A percentile compares a stretch with the other conserved stretches of the same genome.
These are phyloP conservation scores for Exidia glandulosa DNA, from an alignment of 768 basidiomycete species.

Conservation along the genomic window DNA sequence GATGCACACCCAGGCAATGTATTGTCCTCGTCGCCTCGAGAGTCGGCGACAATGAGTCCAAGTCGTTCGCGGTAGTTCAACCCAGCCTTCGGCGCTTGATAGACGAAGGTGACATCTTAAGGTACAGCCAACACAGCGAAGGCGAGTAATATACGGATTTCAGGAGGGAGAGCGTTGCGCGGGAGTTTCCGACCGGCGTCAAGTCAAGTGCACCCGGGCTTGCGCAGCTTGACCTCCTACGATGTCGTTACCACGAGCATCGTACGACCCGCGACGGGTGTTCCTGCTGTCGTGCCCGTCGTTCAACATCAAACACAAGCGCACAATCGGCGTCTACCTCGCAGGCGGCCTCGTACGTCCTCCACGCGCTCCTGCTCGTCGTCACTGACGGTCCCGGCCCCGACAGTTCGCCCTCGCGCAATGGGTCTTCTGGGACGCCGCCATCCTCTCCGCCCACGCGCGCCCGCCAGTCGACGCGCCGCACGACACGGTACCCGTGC, in stretches of 20 bases:
- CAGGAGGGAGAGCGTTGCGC: too few species aligned
- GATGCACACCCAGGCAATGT: too few species aligned
- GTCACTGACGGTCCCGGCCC: neutral
- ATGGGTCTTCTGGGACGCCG: slow-evolving; percentile 92
- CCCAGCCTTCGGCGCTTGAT: too few species aligned
- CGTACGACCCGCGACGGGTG: slow-evolving; percentile 81
- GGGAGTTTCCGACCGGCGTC: too few species aligned
- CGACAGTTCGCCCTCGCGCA: slow-evolving; percentile 87
- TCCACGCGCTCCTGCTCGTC: neutral
- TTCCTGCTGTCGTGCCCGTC: slow-evolving; percentile 82
- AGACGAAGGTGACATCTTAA: too few species aligned
- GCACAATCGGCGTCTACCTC: slow-evolving; percentile 80
- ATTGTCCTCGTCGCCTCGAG: too few species aligned
- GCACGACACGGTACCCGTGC: slow-evolving; percentile 57
- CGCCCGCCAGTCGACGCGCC: slow-evolving; percentile 62
- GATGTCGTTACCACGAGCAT: slow-evolving; percentile 57
- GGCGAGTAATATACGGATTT: too few species aligned
- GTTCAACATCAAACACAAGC: slow-evolving; percentile 53
- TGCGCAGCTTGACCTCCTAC: too few species aligned
- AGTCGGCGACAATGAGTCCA: too few species aligned
- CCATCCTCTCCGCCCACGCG: slow-evolving; percentile 80
- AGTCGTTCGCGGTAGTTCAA: too few species aligned
- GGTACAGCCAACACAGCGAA: too few species aligned
- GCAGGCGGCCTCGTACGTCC: slow-evolving; percentile 80
- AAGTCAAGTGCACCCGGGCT: too few species aligned